Evolutionary conservation across 495 filamentous ascomycete species (phyloP).

Genomic region (Aspergillus haitiensis): DNA sequence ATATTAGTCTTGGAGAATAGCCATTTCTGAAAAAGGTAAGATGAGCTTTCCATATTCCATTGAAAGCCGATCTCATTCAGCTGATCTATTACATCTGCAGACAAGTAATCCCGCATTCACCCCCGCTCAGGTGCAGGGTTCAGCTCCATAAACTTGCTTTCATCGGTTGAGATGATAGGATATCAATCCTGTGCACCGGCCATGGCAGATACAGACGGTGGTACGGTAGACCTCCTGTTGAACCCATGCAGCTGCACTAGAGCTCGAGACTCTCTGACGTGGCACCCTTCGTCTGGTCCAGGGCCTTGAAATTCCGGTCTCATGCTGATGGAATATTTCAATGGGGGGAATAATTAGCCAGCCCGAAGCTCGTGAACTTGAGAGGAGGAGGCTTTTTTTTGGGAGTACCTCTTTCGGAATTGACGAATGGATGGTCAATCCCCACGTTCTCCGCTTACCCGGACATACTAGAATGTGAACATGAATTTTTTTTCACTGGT

Average conservation of each 20-base stretch:
- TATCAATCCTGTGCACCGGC: conserved; percentile 34
- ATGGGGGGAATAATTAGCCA: conserved; percentile 26
- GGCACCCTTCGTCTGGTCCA: conserved; percentile 45
- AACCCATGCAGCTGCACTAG: conserved; percentile 50
- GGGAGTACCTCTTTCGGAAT: conserved; percentile 10
- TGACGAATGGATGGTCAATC: conserved; percentile 22
- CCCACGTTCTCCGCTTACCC: conserved; percentile 25
- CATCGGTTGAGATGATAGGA: conserved; percentile 43
- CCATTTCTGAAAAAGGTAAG: conserved; percentile 28
- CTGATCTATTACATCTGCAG: conserved; percentile 51
- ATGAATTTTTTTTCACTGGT: conserved; percentile 8
- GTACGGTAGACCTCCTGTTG: conserved; percentile 43
- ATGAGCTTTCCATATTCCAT: conserved; percentile 25
- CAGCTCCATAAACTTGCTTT: conserved; percentile 33
- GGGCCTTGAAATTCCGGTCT: conserved; percentile 30
- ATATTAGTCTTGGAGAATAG: conserved; percentile 19
- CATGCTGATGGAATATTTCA: conserved; percentile 33
- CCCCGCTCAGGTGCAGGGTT: conserved; percentile 48
- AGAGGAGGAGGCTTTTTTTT: conserved; percentile 14
- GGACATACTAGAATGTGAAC: conserved; percentile 20
- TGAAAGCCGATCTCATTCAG: conserved; percentile 41
- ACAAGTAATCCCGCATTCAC: conserved; percentile 46
- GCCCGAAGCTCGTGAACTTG: conserved; percentile 18
- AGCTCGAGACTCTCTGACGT: conserved; percentile 51
- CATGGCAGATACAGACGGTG: conserved; percentile 45